phyloP scores from a whole-genome alignment of 2,329 filamentous ascomycete species.

The Epichloe sp. region DNA sequence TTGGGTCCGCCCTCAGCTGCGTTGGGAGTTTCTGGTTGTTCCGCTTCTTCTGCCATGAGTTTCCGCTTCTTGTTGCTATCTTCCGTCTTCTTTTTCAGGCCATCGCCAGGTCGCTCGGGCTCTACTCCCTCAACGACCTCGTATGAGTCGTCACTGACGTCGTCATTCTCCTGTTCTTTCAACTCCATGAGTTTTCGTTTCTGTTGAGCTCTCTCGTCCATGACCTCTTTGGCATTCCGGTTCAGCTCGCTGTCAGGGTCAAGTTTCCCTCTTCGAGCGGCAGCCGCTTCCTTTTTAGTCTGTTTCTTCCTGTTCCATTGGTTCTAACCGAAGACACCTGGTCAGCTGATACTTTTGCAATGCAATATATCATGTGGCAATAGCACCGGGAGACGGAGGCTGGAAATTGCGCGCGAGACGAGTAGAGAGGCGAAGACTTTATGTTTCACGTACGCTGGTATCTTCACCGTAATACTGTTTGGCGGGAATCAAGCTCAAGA shows the following conservation, averaged over 20 bases:
- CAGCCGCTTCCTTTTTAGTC: conserved; percentile 74
- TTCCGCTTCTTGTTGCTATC: conserved; percentile 45
- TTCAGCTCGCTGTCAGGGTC: conserved; percentile 77
- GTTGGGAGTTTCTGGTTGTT: conserved; percentile 17
- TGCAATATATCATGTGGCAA: background rate
- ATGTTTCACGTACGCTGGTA: conserved; percentile 51
- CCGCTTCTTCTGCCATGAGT: conserved; percentile 15
- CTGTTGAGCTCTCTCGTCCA: conserved; percentile 65
- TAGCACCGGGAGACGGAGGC: background rate
- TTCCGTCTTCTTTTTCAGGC: conserved; percentile 36
- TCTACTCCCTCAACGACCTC: conserved; percentile 41
- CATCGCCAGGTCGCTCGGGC: conserved; percentile 49
- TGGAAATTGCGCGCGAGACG: background rate
- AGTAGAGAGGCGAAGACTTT: background rate
- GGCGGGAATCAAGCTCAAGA: conserved; percentile 77
- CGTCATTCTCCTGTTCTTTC: conserved; percentile 30
- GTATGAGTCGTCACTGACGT: conserved; percentile 28
- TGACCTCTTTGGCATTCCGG: conserved; percentile 75
- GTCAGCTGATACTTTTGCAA: background rate
- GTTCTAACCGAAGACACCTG: conserved; percentile 40
- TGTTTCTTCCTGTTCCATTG: conserved; percentile 94
- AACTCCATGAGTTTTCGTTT: conserved; percentile 69
- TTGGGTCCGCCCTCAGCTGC: conserved; percentile 36
- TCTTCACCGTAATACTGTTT: conserved; percentile 87
- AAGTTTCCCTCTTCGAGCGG: conserved; percentile 76